A percentile compares a stretch with the other conserved stretches of the same genome.
phyloP scores from a whole-genome alignment of 768 basidiomycete species.

The Auricularia sp. region DNA sequence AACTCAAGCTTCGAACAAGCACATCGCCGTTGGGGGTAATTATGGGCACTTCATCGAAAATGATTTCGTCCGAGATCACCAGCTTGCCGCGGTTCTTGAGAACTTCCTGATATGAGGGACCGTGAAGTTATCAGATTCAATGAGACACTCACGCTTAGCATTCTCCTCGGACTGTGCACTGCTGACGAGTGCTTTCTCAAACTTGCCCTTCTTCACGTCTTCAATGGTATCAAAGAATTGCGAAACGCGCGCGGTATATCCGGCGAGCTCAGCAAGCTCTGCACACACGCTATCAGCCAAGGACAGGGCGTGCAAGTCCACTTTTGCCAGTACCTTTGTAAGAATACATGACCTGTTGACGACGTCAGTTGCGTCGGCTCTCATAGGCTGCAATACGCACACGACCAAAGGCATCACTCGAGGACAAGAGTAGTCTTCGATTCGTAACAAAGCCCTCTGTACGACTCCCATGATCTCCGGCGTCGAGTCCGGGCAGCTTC shows the following conservation, averaged over 20 bases:
- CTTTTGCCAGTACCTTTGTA: conserved; percentile 47
- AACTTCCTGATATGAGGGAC: conserved; percentile 33
- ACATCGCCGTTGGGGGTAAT: conserved; percentile 95
- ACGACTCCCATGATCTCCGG: conserved; percentile 67
- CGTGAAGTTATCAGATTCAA: background rate
- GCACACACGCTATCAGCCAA: conserved; percentile 8
- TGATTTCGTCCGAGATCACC: conserved; percentile 78
- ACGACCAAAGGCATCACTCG: conserved; percentile 34
- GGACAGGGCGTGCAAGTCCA: background rate
- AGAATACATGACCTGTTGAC: conserved; percentile 78
- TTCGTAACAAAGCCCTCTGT: conserved; percentile 99
- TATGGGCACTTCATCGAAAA: conserved; percentile 88
- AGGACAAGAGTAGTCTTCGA: conserved; percentile 74
- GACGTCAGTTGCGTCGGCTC: conserved; percentile 3
- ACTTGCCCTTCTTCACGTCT: conserved; percentile 73
- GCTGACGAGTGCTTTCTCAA: conserved; percentile 79
- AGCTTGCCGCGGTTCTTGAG: conserved; percentile 69
- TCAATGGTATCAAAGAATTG: conserved; percentile 84
- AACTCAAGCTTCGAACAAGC: conserved; percentile 72
- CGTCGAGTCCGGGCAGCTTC: conserved; percentile 59
- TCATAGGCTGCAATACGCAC: conserved; percentile 24
- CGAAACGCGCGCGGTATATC: conserved; percentile 87
- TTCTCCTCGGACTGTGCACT: conserved; percentile 65
- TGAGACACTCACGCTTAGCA: conserved; percentile 25
- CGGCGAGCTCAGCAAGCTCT: conserved; percentile 89